phyloP scores from a whole-genome alignment of 495 filamentous ascomycete genomes.

The Podospora pseudocomata region DNA sequence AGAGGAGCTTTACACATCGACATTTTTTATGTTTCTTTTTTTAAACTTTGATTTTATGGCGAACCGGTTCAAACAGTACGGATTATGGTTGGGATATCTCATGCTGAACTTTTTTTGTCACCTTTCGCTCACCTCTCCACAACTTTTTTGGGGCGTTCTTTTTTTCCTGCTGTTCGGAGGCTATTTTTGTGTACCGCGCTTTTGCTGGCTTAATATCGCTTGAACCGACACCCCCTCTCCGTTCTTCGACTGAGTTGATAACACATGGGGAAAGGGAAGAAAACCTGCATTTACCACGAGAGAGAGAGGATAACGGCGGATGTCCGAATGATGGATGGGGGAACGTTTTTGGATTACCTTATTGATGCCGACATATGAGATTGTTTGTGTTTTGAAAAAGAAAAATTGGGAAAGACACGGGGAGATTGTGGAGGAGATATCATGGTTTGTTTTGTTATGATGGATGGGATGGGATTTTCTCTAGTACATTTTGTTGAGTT shows the following conservation, averaged over 20 bases:
- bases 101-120: background rate
- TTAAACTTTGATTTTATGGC: background rate
- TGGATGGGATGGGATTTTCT: background rate
- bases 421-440: background rate
- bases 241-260: background rate
- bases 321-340: background rate
- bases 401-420: background rate
- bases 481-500: background rate
- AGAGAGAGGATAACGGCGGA: background rate
- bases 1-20: background rate
- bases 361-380: background rate
- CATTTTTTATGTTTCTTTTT: background rate
- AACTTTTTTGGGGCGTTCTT: background rate
- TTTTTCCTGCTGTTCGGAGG: background rate
- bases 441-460: background rate
- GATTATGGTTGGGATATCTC: background rate
- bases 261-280: background rate
- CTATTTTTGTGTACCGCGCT: background rate
- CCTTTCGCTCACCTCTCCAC: background rate
- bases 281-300: background rate
- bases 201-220: background rate
- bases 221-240: background rate
- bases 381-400: background rate
- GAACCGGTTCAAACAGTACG: background rate
- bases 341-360: background rate